These are phyloP conservation scores for Oxytropis ochrocephala DNA, from an alignment of 306 rosid genomes.

Conservation along the genomic window DNA sequence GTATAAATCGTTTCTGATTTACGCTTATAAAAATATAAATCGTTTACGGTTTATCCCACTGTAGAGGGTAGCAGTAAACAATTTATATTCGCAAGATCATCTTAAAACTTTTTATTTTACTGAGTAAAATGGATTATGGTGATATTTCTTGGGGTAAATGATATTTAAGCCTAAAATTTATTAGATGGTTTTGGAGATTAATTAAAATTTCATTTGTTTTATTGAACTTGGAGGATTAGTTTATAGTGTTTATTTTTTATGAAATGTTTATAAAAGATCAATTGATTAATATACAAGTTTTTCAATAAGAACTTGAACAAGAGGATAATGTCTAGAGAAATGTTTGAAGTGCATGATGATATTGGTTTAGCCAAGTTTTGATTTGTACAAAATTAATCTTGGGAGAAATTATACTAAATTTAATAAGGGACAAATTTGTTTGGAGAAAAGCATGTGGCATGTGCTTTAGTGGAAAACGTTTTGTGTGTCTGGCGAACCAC, in stretches of 20 bases:
- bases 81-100: no score
- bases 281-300: neutral
- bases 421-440: neutral
- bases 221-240: neutral
- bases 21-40: no score
- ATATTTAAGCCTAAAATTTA: no score
- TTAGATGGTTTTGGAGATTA: neutral
- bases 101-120: no score
- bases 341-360: neutral
- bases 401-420: neutral
- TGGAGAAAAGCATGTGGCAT: slow-evolving; percentile 13
- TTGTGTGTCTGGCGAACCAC: slow-evolving; percentile 5
- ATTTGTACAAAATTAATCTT: neutral
- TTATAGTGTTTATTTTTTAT: neutral
- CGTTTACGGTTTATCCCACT: no score
- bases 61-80: no score
- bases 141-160: no score
- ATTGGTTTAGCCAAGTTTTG: neutral
- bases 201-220: neutral
- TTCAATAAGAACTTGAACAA: neutral
- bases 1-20: no score
- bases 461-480: slow-evolving; percentile 16
- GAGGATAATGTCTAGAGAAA: neutral
- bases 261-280: neutral
- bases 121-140: no score